phyloP scores from a whole-genome alignment of 768 basidiomycete genomes.

The Russula dissimulans region DNA sequence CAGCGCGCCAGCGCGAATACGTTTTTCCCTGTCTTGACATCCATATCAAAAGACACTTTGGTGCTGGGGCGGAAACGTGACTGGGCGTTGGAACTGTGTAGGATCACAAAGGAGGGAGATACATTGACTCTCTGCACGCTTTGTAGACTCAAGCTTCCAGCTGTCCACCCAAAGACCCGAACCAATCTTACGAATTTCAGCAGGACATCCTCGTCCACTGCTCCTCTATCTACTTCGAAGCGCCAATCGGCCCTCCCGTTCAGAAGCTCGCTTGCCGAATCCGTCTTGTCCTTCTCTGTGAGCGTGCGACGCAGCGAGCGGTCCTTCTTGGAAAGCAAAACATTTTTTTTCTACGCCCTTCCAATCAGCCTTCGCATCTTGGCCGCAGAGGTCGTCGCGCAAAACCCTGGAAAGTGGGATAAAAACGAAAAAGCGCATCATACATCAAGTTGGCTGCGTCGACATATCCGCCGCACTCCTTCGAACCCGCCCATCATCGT shows the following conservation, averaged over 20 bases:
- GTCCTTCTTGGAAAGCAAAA: not conserved
- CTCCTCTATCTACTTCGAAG: not conserved
- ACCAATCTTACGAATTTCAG: not conserved
- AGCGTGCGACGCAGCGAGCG: not conserved
- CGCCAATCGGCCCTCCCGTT: constrained; percentile 1
- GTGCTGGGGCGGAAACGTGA: not conserved
- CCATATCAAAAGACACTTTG: not conserved
- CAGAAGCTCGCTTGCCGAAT: not conserved
- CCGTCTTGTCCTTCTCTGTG: constrained; percentile 4
- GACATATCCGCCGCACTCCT: not conserved
- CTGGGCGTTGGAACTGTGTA: constrained; percentile 5
- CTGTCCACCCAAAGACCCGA: not conserved
- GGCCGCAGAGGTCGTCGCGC: not conserved
- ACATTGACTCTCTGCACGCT: not conserved
- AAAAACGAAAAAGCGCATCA: not conserved
- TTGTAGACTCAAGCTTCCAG: constrained; percentile 2
- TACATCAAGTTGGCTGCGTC: not conserved
- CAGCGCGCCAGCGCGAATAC: not conserved
- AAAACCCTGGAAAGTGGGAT: not conserved
- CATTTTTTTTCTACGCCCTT: not conserved
- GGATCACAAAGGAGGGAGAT: not conserved
- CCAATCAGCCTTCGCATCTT: not conserved
- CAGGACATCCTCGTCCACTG: not conserved
- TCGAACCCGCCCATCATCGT: not conserved
- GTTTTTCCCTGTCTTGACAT: not conserved